phyloP scores from a whole-genome alignment of 2,329 filamentous ascomycete genomes.

The Bisporella sp. region DNA sequence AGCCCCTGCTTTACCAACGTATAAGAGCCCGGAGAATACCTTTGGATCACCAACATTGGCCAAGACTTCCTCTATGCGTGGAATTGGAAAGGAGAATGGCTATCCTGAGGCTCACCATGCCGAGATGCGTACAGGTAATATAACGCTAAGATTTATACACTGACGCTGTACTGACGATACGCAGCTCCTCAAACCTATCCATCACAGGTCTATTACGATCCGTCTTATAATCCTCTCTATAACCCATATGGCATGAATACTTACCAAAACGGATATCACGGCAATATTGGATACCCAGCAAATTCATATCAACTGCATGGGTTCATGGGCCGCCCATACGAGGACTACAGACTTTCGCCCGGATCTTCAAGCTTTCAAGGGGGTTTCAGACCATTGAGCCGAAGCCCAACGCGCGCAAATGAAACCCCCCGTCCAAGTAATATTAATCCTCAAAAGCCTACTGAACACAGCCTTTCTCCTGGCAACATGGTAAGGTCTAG shows the following conservation, averaged over 20 bases:
- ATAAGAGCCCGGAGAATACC: neutral
- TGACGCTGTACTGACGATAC: no score
- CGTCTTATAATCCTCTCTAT: conserved; percentile 23
- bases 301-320: neutral
- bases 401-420: neutral
- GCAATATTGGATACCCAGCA: neutral
- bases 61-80: conserved; percentile 13
- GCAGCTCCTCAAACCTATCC: conserved; percentile 17
- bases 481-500: no score
- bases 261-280: no score
- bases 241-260: conserved; percentile 4
- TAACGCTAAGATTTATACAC: no score
- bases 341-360: conserved; percentile 1
- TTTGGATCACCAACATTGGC: conserved; percentile 18
- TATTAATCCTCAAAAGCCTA: no score
- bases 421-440: no score
- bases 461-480: no score
- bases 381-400: conserved; percentile 12
- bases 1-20: conserved; percentile 16
- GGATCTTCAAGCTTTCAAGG: conserved; percentile 9
- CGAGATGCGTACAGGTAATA: no score
- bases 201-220: conserved; percentile 21
- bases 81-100: conserved; percentile 21
- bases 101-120: conserved; percentile 3
- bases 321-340: neutral